Conservation (phyloP, 2,329 filamentous ascomycete species). For the Achaetomium macrosporum region DNA sequence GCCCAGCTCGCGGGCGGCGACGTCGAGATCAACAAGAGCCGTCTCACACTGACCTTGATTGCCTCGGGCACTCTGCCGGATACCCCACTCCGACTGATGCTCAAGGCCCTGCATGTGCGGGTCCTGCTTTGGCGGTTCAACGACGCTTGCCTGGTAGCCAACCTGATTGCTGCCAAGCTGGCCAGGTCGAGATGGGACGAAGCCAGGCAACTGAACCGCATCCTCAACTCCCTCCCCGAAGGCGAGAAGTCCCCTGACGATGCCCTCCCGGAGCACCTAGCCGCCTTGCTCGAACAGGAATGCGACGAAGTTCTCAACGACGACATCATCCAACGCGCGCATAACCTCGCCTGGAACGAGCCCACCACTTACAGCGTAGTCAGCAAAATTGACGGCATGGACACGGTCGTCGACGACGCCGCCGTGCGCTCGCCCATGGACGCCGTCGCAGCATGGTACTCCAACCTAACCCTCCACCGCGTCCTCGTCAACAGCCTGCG, state of each 20-base stretch:
- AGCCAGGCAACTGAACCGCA: constrained; percentile 59
- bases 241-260: constrained; percentile 46
- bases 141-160: constrained; percentile 50
- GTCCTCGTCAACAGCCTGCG: constrained; percentile 58
- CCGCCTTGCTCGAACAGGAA: constrained; percentile 67
- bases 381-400: constrained; percentile 64
- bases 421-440: constrained; percentile 83
- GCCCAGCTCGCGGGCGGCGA: constrained; percentile 89
- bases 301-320: constrained; percentile 77
- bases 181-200: constrained; percentile 76
- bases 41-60: constrained; percentile 77
- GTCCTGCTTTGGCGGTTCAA: constrained; percentile 76
- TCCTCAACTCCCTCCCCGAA: constrained; percentile 39
- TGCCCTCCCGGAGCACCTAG: constrained; percentile 69
- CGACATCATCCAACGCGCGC: constrained; percentile 73
- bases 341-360: constrained; percentile 84
- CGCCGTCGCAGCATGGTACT: constrained; percentile 88
- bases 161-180: constrained; percentile 65
- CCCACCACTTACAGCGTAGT: constrained; percentile 63
- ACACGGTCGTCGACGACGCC: constrained; percentile 76
- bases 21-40: constrained; percentile 79
- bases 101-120: constrained; percentile 88
- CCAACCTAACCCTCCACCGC: constrained; percentile 64
- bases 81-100: constrained; percentile 77
- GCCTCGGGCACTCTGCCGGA: constrained; percentile 82